Percentiles rank a stretch among this genome's conserved stretches.
These are phyloP conservation scores for Fusarium kyushuense DNA, from an alignment of 2,329 filamentous ascomycete species.

Conservation along the genomic window DNA sequence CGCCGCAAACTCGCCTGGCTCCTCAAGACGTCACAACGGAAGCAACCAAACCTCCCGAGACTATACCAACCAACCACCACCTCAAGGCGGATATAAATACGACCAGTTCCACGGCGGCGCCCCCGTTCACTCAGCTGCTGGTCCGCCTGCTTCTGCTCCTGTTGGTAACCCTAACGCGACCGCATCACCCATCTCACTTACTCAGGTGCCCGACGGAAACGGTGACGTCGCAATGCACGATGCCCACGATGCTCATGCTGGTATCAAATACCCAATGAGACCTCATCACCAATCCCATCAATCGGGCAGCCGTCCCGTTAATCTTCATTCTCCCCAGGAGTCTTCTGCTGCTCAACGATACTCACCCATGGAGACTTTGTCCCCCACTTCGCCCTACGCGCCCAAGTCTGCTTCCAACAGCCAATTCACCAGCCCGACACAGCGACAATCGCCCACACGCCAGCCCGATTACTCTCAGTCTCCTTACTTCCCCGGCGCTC, in stretches of 20 bases:
- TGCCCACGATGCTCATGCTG: slow-evolving; percentile 81
- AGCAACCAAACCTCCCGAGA: slow-evolving; percentile 60
- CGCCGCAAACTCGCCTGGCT: slow-evolving; percentile 66
- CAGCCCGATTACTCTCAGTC: slow-evolving; percentile 70
- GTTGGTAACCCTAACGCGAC: slow-evolving; percentile 67
- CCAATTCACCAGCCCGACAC: slow-evolving; percentile 66
- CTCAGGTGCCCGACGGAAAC: slow-evolving; percentile 76
- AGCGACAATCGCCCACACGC: slow-evolving; percentile 84
- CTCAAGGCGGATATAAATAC: slow-evolving; percentile 73
- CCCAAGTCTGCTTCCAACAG: slow-evolving; percentile 70
- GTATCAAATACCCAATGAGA: slow-evolving; percentile 86
- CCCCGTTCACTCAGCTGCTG: slow-evolving; percentile 49
- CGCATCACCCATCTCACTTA: slow-evolving; percentile 67
- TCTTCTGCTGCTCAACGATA: slow-evolving; percentile 89
- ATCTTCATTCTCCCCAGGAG: slow-evolving; percentile 76
- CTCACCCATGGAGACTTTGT: slow-evolving; percentile 93
- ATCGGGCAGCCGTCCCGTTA: slow-evolving; percentile 64
- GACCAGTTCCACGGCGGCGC: slow-evolving; percentile 70
- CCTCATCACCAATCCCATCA: slow-evolving; percentile 81
- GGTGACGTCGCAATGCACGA: slow-evolving; percentile 90
- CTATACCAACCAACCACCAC: slow-evolving; percentile 55
- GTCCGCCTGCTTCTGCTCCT: slow-evolving; percentile 51
- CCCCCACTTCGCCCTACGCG: slow-evolving; percentile 82
- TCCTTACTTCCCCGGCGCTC: slow-evolving; percentile 65
- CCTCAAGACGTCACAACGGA: slow-evolving; percentile 74